phyloP scores from a whole-genome alignment of 306 rosid genomes.

The Cucumis sativus region Cucumber_9930_V3 NC_026657.2:8280501-8281000 shows the following conservation, averaged over 20 bases:
- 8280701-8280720: not conserved
- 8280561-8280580: not conserved
- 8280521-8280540: constrained; percentile 36
- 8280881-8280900: no score
- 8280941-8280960: no score
- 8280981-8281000: no score
- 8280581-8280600: constrained; percentile 8
- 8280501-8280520: constrained; percentile 24
- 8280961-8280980: no score
- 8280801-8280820: not conserved
- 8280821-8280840: no score
- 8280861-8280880: no score
- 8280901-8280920: no score
- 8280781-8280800: not conserved
- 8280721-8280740: not conserved
- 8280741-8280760: not conserved
- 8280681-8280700: constrained; percentile 1
- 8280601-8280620: not conserved
- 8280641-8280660: not conserved
- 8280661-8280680: not conserved
- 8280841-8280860: no score
- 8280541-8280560: constrained; percentile 72
- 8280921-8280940: no score
- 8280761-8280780: not conserved
- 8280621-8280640: not conserved